Evolutionary conservation across 2,329 filamentous ascomycete species (phyloP).

Genomic region (Myotisia sp.): DNA sequence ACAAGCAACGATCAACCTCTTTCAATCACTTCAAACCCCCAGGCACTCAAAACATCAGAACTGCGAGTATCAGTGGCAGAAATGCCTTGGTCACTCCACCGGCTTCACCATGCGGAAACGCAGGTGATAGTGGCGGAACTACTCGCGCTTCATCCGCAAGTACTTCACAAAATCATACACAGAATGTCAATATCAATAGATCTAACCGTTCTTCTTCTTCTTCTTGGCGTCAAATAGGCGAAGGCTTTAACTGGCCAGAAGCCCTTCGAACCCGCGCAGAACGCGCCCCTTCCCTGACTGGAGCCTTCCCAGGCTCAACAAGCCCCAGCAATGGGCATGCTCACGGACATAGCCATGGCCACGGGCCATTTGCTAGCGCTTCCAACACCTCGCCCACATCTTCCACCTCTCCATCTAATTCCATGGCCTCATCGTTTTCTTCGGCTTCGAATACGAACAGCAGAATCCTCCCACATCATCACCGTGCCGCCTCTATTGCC

Average conservation of each 20-base stretch:
- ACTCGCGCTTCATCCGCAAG: constrained; percentile 25
- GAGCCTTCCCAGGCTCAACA: constrained; percentile 11
- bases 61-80: constrained; percentile 47
- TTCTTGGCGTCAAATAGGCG: constrained; percentile 47
- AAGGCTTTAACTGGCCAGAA: constrained; percentile 95
- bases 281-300: constrained; percentile 44
- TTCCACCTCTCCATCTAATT: constrained; percentile 18
- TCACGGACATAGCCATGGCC: constrained; percentile 1
- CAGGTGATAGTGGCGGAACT: too few species aligned
- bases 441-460: constrained; percentile 24
- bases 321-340: constrained; percentile 1
- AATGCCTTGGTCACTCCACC: too few species aligned
- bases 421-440: constrained; percentile 15
- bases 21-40: too few species aligned
- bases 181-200: constrained; percentile 20
- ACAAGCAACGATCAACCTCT: constrained; percentile 4
- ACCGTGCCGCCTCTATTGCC: constrained; percentile 32
- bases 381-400: constrained; percentile 14
- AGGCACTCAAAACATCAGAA: too few species aligned
- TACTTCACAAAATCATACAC: constrained; percentile 21
- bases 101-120: too few species aligned
- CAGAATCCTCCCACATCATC: constrained; percentile 27
- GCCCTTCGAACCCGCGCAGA: constrained; percentile 85
- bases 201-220: constrained; percentile 33
- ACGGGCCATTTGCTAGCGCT: not conserved